These are phyloP conservation scores for Solanum chacoense DNA, from an alignment of 305 asterid species.

Conservation along the genomic window DNA sequence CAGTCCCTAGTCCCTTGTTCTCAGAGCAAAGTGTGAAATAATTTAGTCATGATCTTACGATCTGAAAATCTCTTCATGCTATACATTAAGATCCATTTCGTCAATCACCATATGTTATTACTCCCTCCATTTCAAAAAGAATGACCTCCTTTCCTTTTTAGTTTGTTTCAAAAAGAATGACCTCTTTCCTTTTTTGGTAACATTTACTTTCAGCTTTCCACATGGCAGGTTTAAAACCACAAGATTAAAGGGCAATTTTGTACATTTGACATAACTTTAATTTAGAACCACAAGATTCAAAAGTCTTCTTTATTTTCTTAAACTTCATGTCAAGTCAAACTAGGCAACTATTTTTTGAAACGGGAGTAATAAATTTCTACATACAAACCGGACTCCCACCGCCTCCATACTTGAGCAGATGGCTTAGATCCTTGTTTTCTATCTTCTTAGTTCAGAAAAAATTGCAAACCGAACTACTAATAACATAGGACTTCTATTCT, in stretches of 20 bases:
- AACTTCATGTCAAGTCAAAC: neutral
- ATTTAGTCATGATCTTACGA: neutral
- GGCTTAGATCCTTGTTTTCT: neutral
- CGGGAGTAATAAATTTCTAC: neutral
- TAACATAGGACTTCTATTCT: neutral
- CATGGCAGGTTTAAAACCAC: neutral
- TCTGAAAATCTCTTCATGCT: neutral
- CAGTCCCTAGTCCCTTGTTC: neutral
- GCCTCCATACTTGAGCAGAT: neutral
- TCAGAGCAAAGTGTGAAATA: neutral
- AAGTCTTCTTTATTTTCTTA: neutral
- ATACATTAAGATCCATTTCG: neutral
- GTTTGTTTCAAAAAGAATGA: neutral
- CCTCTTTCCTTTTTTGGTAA: neutral
- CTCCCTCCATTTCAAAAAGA: neutral
- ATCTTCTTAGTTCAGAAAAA: neutral
- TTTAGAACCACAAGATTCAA: neutral
- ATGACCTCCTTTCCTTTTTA: neutral
- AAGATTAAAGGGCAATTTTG: neutral
- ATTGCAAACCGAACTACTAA: neutral
- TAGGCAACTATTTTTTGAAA: neutral
- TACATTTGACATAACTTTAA: neutral
- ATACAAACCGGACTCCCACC: neutral
- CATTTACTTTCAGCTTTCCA: neutral
- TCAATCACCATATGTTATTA: neutral